phyloP scores from a whole-genome alignment of 306 rosid species.

The Coriaria nepalensis region DNA sequence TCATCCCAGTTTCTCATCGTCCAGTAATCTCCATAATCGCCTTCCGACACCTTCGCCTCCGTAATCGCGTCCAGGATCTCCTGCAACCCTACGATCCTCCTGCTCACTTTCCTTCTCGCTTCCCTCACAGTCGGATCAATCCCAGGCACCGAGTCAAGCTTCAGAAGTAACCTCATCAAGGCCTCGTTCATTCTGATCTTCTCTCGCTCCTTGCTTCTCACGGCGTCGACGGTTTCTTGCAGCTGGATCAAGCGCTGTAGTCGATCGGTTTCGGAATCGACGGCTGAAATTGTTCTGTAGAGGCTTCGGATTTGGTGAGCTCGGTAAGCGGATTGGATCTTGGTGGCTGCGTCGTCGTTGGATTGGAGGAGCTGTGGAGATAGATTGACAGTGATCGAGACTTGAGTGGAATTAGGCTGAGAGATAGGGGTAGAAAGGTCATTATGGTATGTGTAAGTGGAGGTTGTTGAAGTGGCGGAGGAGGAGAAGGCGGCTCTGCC shows the following conservation, averaged over 20 bases:
- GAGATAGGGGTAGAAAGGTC: constrained; percentile 39
- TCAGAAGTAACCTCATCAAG: constrained; percentile 56
- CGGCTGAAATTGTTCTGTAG: constrained; percentile 40
- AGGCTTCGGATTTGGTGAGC: constrained; percentile 56
- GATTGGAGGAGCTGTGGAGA: constrained; percentile 12
- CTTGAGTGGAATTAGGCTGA: constrained; percentile 20
- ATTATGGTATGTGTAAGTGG: constrained; percentile 33
- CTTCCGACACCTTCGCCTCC: constrained; percentile 28
- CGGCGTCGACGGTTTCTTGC: constrained; percentile 89
- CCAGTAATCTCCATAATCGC: constrained; percentile 20
- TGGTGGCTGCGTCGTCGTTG: constrained; percentile 30
- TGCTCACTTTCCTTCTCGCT: constrained; percentile 67
- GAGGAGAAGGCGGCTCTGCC: constrained; percentile 14
- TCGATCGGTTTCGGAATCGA: constrained; percentile 43
- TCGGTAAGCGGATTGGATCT: constrained; percentile 65
- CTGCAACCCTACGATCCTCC: constrained; percentile 81
- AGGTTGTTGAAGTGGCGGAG: constrained; percentile 16
- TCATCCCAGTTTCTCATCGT: constrained; percentile 44
- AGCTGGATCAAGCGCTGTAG: constrained; percentile 57
- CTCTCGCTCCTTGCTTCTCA: constrained; percentile 50
- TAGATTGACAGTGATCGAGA: constrained; percentile 20
- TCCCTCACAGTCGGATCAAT: constrained; percentile 68
- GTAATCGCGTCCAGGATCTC: constrained; percentile 64
- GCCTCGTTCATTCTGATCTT: constrained; percentile 70
- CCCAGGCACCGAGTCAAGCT: constrained; percentile 79